These are phyloP conservation scores for Colletotrichum magnum DNA, from an alignment of 2,329 filamentous ascomycete species.

Conservation along the genomic window DNA sequence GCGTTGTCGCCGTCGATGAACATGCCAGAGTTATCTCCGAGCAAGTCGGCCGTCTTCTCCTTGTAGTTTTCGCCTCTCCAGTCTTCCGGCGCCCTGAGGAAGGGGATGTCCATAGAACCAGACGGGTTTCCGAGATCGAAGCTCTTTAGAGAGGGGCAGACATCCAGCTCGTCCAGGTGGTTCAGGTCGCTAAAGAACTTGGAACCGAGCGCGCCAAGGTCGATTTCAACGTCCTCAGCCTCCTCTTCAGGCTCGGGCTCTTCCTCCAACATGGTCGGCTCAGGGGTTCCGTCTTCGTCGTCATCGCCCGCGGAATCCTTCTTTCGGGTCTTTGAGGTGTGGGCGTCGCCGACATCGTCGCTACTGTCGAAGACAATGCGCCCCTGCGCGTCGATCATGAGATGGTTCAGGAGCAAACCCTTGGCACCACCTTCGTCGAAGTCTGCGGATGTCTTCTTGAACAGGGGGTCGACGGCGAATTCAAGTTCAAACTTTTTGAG, in stretches of 20 bases:
- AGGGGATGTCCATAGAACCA: constrained; percentile 89
- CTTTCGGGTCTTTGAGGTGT: constrained; percentile 54
- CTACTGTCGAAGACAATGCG: constrained; percentile 99
- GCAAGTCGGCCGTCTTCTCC: constrained; percentile 66
- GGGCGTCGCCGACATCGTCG: constrained; percentile 79
- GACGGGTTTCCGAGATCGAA: constrained; percentile 92
- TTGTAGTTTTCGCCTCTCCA: constrained; percentile 81
- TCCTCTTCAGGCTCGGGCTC: constrained; percentile 56
- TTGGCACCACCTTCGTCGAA: constrained; percentile 99
- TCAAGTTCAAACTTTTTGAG: constrained; percentile 98
- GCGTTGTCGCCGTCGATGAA: constrained; percentile 91
- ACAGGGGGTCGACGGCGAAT: constrained; percentile 96
- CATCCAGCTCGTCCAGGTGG: constrained; percentile 85
- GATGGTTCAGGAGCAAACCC: constrained; percentile 91
- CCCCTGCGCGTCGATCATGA: constrained; percentile 93
- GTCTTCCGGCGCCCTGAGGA: constrained; percentile 90
- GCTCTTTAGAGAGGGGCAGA: constrained; percentile 94
- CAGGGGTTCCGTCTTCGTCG: constrained; percentile 54
- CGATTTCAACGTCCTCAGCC: constrained; percentile 75
- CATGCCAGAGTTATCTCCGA: constrained; percentile 81
- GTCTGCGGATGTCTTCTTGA: constrained; percentile 98
- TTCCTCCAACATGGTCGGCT: constrained; percentile 41
- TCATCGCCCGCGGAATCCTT: constrained; percentile 57
- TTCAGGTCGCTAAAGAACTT: constrained; percentile 90
- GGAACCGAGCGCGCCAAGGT: constrained; percentile 79